A percentile compares a stretch with the other conserved stretches of the same genome.
phyloP scores from a whole-genome alignment of 768 basidiomycete species.

The Podaxis rugospora region DNA sequence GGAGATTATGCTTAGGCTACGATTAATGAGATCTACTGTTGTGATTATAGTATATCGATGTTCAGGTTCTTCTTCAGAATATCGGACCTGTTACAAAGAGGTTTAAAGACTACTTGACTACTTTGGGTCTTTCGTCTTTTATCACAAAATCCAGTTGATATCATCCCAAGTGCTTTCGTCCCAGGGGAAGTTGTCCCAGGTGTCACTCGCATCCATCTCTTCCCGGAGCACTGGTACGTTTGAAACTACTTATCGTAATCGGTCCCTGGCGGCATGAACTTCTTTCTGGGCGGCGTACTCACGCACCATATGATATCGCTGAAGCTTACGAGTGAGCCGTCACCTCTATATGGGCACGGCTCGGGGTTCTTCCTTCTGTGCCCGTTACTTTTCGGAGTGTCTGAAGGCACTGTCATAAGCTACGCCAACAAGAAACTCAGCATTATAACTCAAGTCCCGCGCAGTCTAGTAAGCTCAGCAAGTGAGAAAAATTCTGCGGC shows the following conservation, averaged over 20 bases:
- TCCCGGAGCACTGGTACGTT: not conserved
- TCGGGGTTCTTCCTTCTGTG: not conserved
- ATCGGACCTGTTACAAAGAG: not conserved
- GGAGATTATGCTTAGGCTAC: not conserved
- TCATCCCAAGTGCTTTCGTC: not conserved
- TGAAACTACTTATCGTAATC: not conserved
- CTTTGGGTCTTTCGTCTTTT: not conserved
- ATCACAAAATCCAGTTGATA: not conserved
- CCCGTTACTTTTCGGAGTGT: not conserved
- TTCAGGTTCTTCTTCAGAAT: not conserved
- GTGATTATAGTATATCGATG: not conserved
- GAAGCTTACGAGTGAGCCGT: not conserved
- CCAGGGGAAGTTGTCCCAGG: not conserved
- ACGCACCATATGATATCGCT: not conserved
- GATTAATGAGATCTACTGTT: not conserved
- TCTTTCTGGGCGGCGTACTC: not conserved
- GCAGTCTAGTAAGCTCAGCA: not conserved
- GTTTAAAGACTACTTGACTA: not conserved
- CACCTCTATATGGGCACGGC: not conserved
- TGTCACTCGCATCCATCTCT: not conserved
- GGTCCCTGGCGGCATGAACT: not conserved
- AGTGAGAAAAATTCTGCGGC: not conserved
- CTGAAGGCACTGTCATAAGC: not conserved
- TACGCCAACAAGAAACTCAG: not conserved
- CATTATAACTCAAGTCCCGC: not conserved